These are phyloP conservation scores for Geoglossum cookeanum DNA, from an alignment of 2,329 filamentous ascomycete species.

Conservation along the genomic window DNA sequence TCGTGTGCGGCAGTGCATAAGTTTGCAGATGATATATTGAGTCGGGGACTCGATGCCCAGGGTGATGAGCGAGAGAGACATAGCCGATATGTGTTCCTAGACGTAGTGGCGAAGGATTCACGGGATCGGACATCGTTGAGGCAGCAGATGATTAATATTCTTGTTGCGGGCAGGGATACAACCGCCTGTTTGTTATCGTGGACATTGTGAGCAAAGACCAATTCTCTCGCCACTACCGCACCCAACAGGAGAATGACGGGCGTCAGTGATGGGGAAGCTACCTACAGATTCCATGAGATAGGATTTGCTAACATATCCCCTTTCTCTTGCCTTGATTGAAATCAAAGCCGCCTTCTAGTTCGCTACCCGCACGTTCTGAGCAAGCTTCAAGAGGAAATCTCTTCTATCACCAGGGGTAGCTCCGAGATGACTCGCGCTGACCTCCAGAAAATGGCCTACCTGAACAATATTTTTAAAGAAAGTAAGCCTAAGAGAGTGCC, in stretches of 20 bases:
- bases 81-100: constrained; percentile 62
- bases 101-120: constrained; percentile 53
- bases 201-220: constrained; percentile 55
- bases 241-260: too few relatives aligned
- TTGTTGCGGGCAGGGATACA: constrained; percentile 40
- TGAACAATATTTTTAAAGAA: constrained; percentile 57
- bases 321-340: too few relatives aligned
- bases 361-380: constrained; percentile 46
- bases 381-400: constrained; percentile 56
- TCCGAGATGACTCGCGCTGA: constrained; percentile 28
- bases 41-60: constrained; percentile 21
- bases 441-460: constrained; percentile 15
- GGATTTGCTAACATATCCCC: constrained; percentile 76
- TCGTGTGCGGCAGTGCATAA: constrained; percentile 10
- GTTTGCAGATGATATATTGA: constrained; percentile 29
- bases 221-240: constrained; percentile 15
- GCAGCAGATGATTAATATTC: constrained; percentile 51
- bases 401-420: constrained; percentile 52
- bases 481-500: constrained; percentile 77
- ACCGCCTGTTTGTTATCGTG: constrained; percentile 69
- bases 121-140: constrained; percentile 39
- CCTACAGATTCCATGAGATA: too few relatives aligned
- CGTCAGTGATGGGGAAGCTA: too few relatives aligned
- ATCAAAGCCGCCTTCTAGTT: constrained; percentile 66
- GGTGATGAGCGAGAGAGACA: constrained; percentile 36